phyloP scores from a whole-genome alignment of 2,329 filamentous ascomycete genomes.

The Colletotrichum lupini region DNA sequence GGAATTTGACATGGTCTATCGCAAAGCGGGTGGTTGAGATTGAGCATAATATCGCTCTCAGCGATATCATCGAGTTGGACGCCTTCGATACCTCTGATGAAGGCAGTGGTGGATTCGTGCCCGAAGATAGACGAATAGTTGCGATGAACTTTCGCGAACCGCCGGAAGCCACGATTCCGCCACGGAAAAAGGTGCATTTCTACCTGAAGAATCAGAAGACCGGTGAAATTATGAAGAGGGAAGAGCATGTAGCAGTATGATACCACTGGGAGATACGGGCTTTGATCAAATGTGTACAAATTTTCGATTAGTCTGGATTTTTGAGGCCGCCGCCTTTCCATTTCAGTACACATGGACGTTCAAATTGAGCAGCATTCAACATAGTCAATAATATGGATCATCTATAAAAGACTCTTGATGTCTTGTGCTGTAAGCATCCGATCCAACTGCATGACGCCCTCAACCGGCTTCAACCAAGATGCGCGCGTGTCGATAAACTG shows the following conservation, averaged over 20 bases:
- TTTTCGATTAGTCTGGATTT: too few species aligned
- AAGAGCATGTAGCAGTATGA: not conserved
- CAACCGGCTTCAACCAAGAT: conserved; percentile 53
- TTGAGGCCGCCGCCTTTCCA: too few species aligned
- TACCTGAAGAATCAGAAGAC: not conserved
- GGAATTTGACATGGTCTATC: conserved; percentile 43
- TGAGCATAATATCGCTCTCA: conserved; percentile 39
- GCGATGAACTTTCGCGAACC: not conserved
- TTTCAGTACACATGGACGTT: too few species aligned
- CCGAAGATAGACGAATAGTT: not conserved
- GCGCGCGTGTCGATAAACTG: conserved; percentile 63
- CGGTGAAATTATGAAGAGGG: not conserved
- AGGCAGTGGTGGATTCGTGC: not conserved
- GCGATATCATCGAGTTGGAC: not conserved
- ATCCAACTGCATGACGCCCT: conserved; percentile 2
- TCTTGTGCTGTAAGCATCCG: conserved; percentile 35
- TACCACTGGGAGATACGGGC: not conserved
- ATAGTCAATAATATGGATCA: not conserved
- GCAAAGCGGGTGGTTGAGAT: conserved; percentile 47
- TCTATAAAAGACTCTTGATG: not conserved
- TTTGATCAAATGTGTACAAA: too few species aligned
- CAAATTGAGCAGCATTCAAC: too few species aligned
- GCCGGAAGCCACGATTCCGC: not conserved
- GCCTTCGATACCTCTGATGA: not conserved
- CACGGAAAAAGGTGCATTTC: not conserved